Evolutionary conservation across 139 green algal species (phyloP), one percentile per base, ranked within the genome.

Genomic region (Chlamydomonas eustigma): DNA sequence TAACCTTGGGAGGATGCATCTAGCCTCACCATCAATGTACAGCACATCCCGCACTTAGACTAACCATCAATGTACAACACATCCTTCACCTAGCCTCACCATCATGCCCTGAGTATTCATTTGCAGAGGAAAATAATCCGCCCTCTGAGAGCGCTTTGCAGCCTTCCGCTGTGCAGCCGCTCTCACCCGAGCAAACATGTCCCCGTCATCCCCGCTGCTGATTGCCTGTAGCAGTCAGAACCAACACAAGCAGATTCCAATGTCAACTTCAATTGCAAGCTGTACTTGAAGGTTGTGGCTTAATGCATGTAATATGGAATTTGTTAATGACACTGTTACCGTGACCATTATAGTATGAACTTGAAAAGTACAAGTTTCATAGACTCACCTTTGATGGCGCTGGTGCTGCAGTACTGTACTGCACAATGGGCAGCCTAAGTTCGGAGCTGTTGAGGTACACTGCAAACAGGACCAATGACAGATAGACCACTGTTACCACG

Each of bases 341-440:
- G n/a, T n/a, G n/a, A n/a, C n/a, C n/a, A n/a, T n/a, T n/a, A n/a
- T n/a, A n/a, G n/a, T n/a, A n/a, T n/a, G n/a, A n/a, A n/a, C n/a
- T n/a, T n/a, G n/a, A n/a, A n/a, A n/a, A n/a, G n/a, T n/a, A n/a
- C n/a, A n/a, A n/a, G n/a, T n/a, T n/a, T n/a, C n/a, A n/a, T n/a
- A n/a, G n/a, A n/a, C 44, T 12, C 44, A 68, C 52, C 52, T 8
- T 22, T 31, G 52, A 28, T 68, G 6, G 39, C 31, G 22, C 31
- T 24, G 28, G 65, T 34, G 28, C 65, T 6, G 8, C 65, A 4
- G 71, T 68, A 18, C 44, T 69, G 76, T 90, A 90, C 73, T 88
- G 82, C 71, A 90, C 76, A 28, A 88, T 73, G 2, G 80, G 82
- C 78, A 90, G 80, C 58, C 82, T 39, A 34, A 90, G 77, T 67